Evolutionary conservation across 106 monocot species (phyloP).

Genomic region (Dendrobium nobile): DNA sequence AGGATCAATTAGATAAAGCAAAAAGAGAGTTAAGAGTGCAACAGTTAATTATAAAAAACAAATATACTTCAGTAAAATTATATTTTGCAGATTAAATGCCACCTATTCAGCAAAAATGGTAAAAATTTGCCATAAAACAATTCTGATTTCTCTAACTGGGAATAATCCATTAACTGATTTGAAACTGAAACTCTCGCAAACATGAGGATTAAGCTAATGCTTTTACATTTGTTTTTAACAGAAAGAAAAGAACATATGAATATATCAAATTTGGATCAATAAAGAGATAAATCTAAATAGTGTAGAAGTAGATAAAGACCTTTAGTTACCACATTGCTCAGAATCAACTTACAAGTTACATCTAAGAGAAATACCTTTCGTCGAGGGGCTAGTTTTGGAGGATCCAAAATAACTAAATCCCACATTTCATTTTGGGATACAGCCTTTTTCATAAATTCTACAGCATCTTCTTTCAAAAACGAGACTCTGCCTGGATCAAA

Average conservation of each 20-base stretch:
- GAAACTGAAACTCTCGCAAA: too few species aligned
- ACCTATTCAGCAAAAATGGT: not conserved
- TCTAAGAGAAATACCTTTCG: constrained; percentile 43
- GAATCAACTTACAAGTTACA: too few species aligned
- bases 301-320: not conserved
- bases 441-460: constrained; percentile 79
- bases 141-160: not conserved
- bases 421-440: constrained; percentile 55
- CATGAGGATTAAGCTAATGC: too few species aligned
- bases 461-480: constrained; percentile 82
- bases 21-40: not conserved
- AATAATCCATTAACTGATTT: not conserved
- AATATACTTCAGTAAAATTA: not conserved
- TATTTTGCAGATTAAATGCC: not conserved
- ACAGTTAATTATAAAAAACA: too few species aligned
- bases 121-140: not conserved
- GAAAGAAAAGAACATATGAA: too few species aligned
- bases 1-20: too few species aligned
- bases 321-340: not conserved
- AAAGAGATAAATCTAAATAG: not conserved
- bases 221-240: too few species aligned
- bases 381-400: constrained; percentile 90
- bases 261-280: not conserved
- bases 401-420: constrained; percentile 91
- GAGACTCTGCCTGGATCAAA: constrained; percentile 54